A percentile compares a stretch with the other conserved stretches of the same genome.
Conservation (phyloP, 2,329 filamentous ascomycete genomes). For the Diaporthe longicolla region DNA sequence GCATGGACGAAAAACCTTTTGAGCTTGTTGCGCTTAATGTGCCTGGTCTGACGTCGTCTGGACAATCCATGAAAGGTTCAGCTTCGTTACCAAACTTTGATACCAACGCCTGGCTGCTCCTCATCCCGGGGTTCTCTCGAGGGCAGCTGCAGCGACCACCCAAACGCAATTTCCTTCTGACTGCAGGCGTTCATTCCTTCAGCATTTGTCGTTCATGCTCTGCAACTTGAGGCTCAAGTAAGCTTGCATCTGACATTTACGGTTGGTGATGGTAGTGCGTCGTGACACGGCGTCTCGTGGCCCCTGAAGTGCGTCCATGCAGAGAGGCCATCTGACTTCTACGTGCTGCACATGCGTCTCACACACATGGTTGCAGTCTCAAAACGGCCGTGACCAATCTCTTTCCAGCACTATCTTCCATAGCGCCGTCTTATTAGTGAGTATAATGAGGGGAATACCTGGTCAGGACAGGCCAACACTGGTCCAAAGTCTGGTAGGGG, state of each 20-base stretch:
- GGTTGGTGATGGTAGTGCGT: slow-evolving; percentile 32
- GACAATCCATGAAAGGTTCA: slow-evolving; percentile 6
- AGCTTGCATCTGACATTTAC: slow-evolving; percentile 41
- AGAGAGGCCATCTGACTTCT: slow-evolving; percentile 13
- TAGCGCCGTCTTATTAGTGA: slow-evolving; percentile 29
- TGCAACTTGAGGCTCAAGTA: slow-evolving; percentile 42
- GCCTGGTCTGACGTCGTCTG: slow-evolving; percentile 36
- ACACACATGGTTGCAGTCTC: slow-evolving; percentile 3
- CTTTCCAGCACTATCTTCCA: slow-evolving; percentile 11
- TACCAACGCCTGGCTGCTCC: slow-evolving; percentile 35
- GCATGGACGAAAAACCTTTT: slow-evolving; percentile 17
- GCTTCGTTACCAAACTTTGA: slow-evolving; percentile 17
- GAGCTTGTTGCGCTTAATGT: slow-evolving; percentile 34
- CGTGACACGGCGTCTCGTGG: slow-evolving; percentile 4
- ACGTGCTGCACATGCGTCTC: slow-evolving; percentile 1
- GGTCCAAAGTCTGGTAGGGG: not conserved
- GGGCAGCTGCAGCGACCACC: slow-evolving; percentile 12
- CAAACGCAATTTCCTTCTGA: slow-evolving; percentile 15
- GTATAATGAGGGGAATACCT: slow-evolving; percentile 19
- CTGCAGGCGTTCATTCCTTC: slow-evolving; percentile 21
- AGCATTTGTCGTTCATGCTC: slow-evolving; percentile 36
- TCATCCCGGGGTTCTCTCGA: slow-evolving; percentile 1
- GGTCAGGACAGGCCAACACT: slow-evolving; percentile 26
- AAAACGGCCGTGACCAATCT: slow-evolving; percentile 7
- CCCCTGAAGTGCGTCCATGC: slow-evolving; percentile 19